Base-by-base conservation (phyloP, 2,329 filamentous ascomycete genomes). In the Hymenoscyphus albidus region DNA sequence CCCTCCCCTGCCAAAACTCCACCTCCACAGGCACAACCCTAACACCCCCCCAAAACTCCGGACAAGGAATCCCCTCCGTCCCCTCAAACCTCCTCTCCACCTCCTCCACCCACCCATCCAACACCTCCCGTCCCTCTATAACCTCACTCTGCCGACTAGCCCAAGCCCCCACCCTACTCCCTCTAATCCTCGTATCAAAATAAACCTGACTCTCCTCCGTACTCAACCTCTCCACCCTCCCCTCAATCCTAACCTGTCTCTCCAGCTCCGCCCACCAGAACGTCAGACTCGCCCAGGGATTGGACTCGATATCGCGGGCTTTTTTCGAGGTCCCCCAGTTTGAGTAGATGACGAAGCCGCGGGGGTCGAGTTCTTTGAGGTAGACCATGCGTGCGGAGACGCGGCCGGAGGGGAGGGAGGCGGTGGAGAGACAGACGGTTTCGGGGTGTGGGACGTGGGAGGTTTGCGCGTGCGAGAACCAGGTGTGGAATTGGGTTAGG, bases 1-100 rank as follows among this genome's bases (percentile, higher is more conserved):
- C 85, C 72, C 95, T 85, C 2, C 95, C 95, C 81, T 97, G 93
- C 87, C 95, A 99, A 76, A 99, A 99, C 83, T 99, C 95, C 59
- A 99, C 84, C 71, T 87, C 85, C 74, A 93, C 90, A 0, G 95
- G 94, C 68, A 93, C 83, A 66, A 99, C 85, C 71, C 94, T 87
- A 76, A 97, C 76, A 0, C 95, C 95, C 38, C 95, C 95, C 95
- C 95, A 99, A 76, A 97, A 97, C 10, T 91, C 88, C 3, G 95
- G 95, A 59, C 97, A 88, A 1, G 93, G 93, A 69, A 99, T 96
- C 64, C 90, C 79, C 35, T 96, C 90, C 69, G 84, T 74, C 1
- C 87, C 91, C 54, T 88, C 83, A 75, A 97, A 99, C 70, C 80
- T 83, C 76, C 84, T 79, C 80, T 96, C 91, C 42, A 88, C 83